These are phyloP conservation scores for Ogataea corticis DNA, from an alignment of 805 yeast genomes.

Conservation along the genomic window DNA sequence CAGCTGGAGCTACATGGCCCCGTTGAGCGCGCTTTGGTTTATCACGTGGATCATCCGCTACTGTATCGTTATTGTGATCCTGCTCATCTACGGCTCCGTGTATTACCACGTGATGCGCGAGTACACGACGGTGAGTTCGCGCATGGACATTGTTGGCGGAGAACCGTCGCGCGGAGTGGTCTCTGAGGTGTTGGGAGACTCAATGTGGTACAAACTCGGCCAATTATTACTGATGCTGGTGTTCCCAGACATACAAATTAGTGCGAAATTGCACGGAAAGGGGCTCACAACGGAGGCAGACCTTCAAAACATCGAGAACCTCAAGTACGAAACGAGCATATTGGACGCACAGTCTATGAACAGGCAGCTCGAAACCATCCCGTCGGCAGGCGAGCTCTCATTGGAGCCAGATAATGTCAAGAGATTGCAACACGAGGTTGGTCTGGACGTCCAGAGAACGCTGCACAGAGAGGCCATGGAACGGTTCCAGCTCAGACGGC, in stretches of 20 bases:
- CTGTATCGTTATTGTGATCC: conserved; percentile 59
- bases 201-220: conserved; percentile 33
- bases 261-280: conserved; percentile 32
- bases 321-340: conserved; percentile 15
- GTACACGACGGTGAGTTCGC: conserved; percentile 53
- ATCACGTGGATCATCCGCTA: conserved; percentile 85
- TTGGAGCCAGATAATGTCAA: conserved; percentile 11
- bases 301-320: conserved; percentile 26
- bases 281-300: conserved; percentile 29
- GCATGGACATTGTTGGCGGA: conserved; percentile 24
- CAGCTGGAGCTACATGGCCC: conserved; percentile 76
- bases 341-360: conserved; percentile 3
- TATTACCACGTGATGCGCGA: conserved; percentile 71
- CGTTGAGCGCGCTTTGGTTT: conserved; percentile 72
- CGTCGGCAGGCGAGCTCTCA: not conserved
- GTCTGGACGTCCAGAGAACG: conserved; percentile 32
- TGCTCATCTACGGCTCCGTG: conserved; percentile 65
- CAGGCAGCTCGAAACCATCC: conserved; percentile 4
- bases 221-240: conserved; percentile 30
- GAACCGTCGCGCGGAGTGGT: conserved; percentile 17
- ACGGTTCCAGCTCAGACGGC: conserved; percentile 61
- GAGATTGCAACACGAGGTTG: conserved; percentile 24
- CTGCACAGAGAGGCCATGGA: conserved; percentile 63
- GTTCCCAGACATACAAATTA: conserved; percentile 34
- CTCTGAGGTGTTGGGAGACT: conserved; percentile 28